Evolutionary conservation across 2,329 filamentous ascomycete genomes (phyloP).

Genomic region (Cadophora gregata): DNA sequence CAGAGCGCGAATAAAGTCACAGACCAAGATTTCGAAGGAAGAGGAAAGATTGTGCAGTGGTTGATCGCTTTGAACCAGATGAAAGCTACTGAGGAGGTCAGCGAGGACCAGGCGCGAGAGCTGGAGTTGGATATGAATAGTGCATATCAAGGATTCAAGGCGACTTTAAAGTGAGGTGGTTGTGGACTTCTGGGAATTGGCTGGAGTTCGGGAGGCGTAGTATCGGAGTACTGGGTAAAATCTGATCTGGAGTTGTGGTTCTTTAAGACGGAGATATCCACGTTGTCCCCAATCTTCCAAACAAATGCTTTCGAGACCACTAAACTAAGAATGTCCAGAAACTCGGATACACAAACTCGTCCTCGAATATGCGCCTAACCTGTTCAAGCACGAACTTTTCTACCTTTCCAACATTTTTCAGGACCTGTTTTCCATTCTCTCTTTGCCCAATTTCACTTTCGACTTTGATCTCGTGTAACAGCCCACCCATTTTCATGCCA

Average conservation of each 20-base stretch:
- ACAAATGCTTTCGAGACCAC: slow-evolving; percentile 1
- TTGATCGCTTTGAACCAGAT: slow-evolving; percentile 97
- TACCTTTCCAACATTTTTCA: slow-evolving; percentile 99
- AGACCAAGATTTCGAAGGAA: slow-evolving; percentile 90
- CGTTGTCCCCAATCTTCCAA: background rate
- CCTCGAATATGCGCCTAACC: slow-evolving; percentile 95
- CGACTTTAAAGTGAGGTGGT: slow-evolving; percentile 42
- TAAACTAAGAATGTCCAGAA: slow-evolving; percentile 97
- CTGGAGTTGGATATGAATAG: slow-evolving; percentile 92
- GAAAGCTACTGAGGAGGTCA: slow-evolving; percentile 91
- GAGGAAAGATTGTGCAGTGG: slow-evolving; percentile 98
- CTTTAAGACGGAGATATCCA: background rate
- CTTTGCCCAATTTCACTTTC: slow-evolving; percentile 97
- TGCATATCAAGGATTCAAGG: slow-evolving; percentile 92
- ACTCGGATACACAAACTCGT: slow-evolving; percentile 97
- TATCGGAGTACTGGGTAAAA: slow-evolving; percentile 28
- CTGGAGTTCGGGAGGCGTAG: slow-evolving; percentile 29
- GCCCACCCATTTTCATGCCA: slow-evolving; percentile 65
- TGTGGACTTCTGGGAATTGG: background rate
- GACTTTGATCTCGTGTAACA: slow-evolving; percentile 91
- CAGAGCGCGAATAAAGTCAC: slow-evolving; percentile 98
- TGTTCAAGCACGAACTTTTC: slow-evolving; percentile 97
- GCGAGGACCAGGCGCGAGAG: slow-evolving; percentile 85
- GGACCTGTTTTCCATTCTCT: slow-evolving; percentile 87
- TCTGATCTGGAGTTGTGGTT: background rate